Evolutionary conservation across 1,284 basidiomycete genomes (phyloP).

Genomic region (Jaminaea rosea): DNA sequence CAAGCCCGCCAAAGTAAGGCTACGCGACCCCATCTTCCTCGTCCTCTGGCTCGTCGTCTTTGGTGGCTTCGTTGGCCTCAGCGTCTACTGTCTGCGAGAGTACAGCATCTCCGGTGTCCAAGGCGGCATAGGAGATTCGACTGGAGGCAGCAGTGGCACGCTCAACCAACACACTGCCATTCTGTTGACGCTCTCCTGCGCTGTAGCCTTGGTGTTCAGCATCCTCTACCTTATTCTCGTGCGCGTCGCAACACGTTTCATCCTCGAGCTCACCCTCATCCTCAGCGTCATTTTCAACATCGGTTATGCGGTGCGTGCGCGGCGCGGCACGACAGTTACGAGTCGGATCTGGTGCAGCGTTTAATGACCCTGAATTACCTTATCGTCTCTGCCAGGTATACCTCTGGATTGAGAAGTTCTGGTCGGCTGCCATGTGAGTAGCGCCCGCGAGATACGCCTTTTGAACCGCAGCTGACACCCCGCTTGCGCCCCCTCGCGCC

Average conservation of each 20-base stretch:
- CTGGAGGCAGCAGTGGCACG: constrained; percentile 66
- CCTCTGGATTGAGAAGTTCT: constrained; percentile 1
- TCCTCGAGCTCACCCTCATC: constrained; percentile 33
- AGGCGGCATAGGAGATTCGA: constrained; percentile 14
- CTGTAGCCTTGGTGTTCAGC: constrained; percentile 55
- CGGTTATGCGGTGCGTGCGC: constrained; percentile 26
- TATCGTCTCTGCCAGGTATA: too few relatives aligned
- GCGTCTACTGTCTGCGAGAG: constrained; percentile 44
- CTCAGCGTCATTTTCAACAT: constrained; percentile 29
- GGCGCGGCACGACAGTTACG: too few relatives aligned
- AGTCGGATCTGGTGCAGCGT: too few relatives aligned
- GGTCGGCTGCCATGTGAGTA: constrained; percentile 1
- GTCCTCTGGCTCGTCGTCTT: constrained; percentile 46
- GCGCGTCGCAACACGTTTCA: constrained; percentile 62
- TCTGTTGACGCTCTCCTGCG: constrained; percentile 62
- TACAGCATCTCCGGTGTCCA: constrained; percentile 17
- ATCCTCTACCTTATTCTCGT: constrained; percentile 55
- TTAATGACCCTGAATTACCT: too few relatives aligned
- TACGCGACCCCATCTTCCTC: constrained; percentile 15
- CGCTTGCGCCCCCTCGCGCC: too few relatives aligned
- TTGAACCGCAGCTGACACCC: too few relatives aligned
- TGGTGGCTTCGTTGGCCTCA: constrained; percentile 45
- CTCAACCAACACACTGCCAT: constrained; percentile 60
- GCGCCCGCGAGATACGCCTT: too few relatives aligned
- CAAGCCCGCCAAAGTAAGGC: constrained; percentile 30